Conservation (phyloP, 306 rosid genomes). For the Senna siamea region DNA sequence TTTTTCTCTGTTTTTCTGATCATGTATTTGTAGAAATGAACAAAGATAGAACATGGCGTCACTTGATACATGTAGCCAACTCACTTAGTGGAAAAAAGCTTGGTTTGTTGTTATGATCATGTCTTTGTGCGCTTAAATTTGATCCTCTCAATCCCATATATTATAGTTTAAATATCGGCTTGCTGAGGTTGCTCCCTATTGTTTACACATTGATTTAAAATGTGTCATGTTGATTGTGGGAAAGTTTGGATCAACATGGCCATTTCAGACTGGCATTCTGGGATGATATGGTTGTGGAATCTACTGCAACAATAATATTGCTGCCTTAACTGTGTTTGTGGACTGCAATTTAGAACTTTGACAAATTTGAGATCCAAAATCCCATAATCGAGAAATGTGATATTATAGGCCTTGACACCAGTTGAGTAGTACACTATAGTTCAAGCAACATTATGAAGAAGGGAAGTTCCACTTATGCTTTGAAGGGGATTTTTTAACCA, state of each 20-base stretch:
- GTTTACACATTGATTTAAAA: not conserved
- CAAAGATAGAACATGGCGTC: too few species aligned
- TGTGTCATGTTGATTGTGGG: not conserved
- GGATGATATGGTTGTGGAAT: not conserved
- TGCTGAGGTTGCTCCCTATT: conserved; percentile 11
- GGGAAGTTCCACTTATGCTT: not conserved
- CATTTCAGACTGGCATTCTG: not conserved
- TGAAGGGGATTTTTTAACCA: not conserved
- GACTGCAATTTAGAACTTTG: not conserved
- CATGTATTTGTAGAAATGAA: too few species aligned
- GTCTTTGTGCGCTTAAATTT: not conserved
- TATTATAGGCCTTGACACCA: not conserved
- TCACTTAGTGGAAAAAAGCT: too few species aligned
- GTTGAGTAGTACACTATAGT: not conserved
- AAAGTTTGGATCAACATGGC: not conserved
- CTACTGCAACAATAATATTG: not conserved
- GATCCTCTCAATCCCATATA: not conserved
- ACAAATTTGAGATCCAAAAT: conserved; percentile 25
- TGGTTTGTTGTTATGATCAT: not conserved
- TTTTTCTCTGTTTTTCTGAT: not conserved
- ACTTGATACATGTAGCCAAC: too few species aligned
- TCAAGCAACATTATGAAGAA: not conserved
- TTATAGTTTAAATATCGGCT: not conserved
- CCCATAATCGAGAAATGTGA: conserved; percentile 11
- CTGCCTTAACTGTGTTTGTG: not conserved